These are phyloP conservation scores for Calonectria multiphialidica DNA, from an alignment of 2,329 filamentous ascomycete species.

Conservation along the genomic window DNA sequence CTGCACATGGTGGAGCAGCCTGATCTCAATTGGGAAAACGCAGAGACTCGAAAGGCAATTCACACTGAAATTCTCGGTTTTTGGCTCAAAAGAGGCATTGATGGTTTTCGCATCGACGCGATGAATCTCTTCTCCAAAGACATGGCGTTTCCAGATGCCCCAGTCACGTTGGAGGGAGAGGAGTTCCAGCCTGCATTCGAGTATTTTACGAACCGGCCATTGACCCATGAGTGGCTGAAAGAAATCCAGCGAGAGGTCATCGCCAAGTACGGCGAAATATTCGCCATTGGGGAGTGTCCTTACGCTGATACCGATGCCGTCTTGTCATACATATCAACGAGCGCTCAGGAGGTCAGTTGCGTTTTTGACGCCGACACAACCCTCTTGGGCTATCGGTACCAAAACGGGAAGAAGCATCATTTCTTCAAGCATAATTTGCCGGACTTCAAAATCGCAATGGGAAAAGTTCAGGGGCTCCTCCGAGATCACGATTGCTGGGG, in stretches of 20 bases:
- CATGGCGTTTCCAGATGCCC: conserved; percentile 65
- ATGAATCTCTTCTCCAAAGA: conserved; percentile 76
- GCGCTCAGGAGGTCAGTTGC: neutral
- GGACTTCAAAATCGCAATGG: conserved; percentile 42
- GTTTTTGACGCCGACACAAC: neutral
- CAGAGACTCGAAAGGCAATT: conserved; percentile 72
- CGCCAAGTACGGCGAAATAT: conserved; percentile 64
- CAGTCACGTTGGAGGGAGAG: conserved; percentile 53
- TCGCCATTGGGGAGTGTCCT: conserved; percentile 74
- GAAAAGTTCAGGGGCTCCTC: conserved; percentile 58
- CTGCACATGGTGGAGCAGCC: conserved; percentile 79
- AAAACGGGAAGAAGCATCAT: neutral
- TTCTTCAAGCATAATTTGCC: neutral
- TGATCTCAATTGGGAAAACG: conserved; percentile 83
- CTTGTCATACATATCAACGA: conserved; percentile 46
- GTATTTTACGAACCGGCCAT: conserved; percentile 69
- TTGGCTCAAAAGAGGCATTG: conserved; percentile 77
- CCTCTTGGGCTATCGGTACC: conserved; percentile 26
- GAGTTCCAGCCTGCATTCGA: conserved; percentile 58
- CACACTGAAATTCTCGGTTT: conserved; percentile 70
- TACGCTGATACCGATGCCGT: conserved; percentile 64
- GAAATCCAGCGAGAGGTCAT: conserved; percentile 69
- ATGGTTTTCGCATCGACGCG: conserved; percentile 77
- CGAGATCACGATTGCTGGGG: conserved; percentile 64
- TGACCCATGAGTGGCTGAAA: conserved; percentile 71